Base-by-base conservation (phyloP, 108 stramenopile genomes). In the Fragilaria crotonensis region DNA sequence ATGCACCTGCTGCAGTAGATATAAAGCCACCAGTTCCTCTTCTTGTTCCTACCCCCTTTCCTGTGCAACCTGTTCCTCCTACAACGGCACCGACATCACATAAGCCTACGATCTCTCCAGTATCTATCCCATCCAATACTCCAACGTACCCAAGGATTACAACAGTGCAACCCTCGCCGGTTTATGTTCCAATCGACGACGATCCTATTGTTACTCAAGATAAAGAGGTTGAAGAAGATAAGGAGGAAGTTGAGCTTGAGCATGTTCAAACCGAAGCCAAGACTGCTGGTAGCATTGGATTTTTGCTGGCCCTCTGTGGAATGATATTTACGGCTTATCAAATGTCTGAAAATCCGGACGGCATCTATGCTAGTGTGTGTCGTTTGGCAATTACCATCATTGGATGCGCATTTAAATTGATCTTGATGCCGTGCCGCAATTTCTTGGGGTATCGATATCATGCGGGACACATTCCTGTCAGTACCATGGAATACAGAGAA, bases 341-440 rank as follows among this genome's bases (percentile, higher is more conserved):
- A 72, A 79, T 87, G 83, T 81, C 82, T 20, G 86, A 87, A 54
- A 87, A 87, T 71, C 86, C 86, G 19, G 86, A 87, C 66, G 86
- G 86, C 20, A 69, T 87, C 51, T 84, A 75, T 63, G 83, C 86
- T 11, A 84, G 65, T 30, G 48, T 78, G 21, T 78, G 77, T 57
- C 79, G 79, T 14, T 46, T 80, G 52, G 73, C 70, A 0, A 74
- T 80, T 45, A 80, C 79, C 1, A 70, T 80, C 25, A 32, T 49
- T 19, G 64, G 72, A 9, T 70, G 81, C 48, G 68, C 80, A 9
- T 25, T 87, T 48, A 87, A 87, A 59, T 65, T 87, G 33, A 48
- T 84, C 29, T 73, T 83, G 25, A 72, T 87, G 72, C 86, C 86
- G 18, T 82, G 76, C 63, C 61, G 76, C 57, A 72, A 71, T 27